Evolutionary conservation across 2,329 filamentous ascomycete genomes (phyloP).

Genomic region (Coleophoma cylindrospora): DNA sequence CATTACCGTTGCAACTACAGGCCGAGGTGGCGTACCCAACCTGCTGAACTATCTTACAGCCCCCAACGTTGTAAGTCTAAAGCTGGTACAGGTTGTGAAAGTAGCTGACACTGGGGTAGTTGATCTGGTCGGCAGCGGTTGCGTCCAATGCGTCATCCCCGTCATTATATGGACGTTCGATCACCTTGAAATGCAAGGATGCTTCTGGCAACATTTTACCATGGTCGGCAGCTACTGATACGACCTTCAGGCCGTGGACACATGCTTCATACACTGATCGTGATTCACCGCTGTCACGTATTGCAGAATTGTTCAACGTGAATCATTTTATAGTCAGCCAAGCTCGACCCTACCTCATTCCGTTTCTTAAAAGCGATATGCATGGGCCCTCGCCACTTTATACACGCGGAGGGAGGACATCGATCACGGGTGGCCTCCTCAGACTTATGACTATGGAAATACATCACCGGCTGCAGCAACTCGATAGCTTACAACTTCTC

Average conservation of each 20-base stretch:
- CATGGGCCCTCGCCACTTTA: slow-evolving; percentile 64
- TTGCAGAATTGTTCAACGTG: slow-evolving; percentile 65
- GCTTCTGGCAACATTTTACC: slow-evolving; percentile 53
- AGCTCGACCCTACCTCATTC: slow-evolving; percentile 82
- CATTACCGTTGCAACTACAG: slow-evolving; percentile 79
- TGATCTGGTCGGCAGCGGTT: slow-evolving; percentile 57
- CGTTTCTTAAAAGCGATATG: slow-evolving; percentile 77
- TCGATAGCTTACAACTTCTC: slow-evolving; percentile 72
- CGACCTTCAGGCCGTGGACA: slow-evolving; percentile 51
- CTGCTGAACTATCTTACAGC: slow-evolving; percentile 90
- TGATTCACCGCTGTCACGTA: slow-evolving; percentile 53
- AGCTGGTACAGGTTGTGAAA: background rate
- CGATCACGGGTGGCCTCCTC: slow-evolving; percentile 52
- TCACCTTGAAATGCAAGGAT: slow-evolving; percentile 59
- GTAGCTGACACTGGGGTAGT: slow-evolving; percentile 18
- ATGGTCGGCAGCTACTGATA: slow-evolving; percentile 45
- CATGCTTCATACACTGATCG: slow-evolving; percentile 47
- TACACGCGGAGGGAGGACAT: slow-evolving; percentile 53
- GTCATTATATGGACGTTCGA: slow-evolving; percentile 41
- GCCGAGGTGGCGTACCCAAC: slow-evolving; percentile 71
- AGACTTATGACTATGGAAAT: slow-evolving; percentile 72
- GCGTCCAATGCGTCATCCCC: slow-evolving; percentile 48
- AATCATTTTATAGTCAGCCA: slow-evolving; percentile 95
- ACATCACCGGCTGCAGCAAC: slow-evolving; percentile 73
- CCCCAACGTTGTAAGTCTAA: slow-evolving; percentile 73